These are phyloP conservation scores for Kodamaea ohmeri DNA, from an alignment of 1,139 yeast genomes.

Conservation along the genomic window DNA sequence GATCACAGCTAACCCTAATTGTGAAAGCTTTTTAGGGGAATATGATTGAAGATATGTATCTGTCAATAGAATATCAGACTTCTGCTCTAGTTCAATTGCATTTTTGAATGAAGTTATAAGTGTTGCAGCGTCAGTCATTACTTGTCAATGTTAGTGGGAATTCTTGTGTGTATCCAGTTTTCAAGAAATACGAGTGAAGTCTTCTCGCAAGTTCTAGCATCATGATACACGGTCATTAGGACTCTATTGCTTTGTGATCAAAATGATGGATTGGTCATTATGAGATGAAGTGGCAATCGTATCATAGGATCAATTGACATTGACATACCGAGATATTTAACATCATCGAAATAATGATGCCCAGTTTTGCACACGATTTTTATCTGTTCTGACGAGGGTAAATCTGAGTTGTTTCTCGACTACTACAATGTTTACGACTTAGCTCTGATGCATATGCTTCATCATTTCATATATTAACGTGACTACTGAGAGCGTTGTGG, in stretches of 20 bases:
- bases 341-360: not conserved
- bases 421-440: not conserved
- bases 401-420: no score
- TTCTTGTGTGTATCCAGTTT: slow-evolving; percentile 30
- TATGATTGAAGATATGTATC: slow-evolving; percentile 46
- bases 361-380: slow-evolving; percentile 1
- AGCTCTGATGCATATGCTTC: not conserved
- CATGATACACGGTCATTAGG: slow-evolving; percentile 19
- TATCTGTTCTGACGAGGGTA: no score
- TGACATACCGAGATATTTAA: slow-evolving; percentile 7
- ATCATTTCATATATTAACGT: not conserved
- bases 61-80: slow-evolving; percentile 57
- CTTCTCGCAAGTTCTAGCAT: slow-evolving; percentile 17
- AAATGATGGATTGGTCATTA: slow-evolving; percentile 4
- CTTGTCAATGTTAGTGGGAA: slow-evolving; percentile 10
- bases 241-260: slow-evolving; percentile 12
- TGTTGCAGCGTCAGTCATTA: slow-evolving; percentile 7
- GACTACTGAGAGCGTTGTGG: slow-evolving; percentile 12
- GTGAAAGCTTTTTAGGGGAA: slow-evolving; percentile 64
- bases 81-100: slow-evolving; percentile 56
- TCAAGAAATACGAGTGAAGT: slow-evolving; percentile 23
- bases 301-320: slow-evolving; percentile 7
- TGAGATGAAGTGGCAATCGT: slow-evolving; percentile 5
- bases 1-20: slow-evolving; percentile 70
- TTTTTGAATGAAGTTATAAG: slow-evolving; percentile 44